Conservation (phyloP, 805 yeast genomes). For the Candida sakaeoensis region DNA sequence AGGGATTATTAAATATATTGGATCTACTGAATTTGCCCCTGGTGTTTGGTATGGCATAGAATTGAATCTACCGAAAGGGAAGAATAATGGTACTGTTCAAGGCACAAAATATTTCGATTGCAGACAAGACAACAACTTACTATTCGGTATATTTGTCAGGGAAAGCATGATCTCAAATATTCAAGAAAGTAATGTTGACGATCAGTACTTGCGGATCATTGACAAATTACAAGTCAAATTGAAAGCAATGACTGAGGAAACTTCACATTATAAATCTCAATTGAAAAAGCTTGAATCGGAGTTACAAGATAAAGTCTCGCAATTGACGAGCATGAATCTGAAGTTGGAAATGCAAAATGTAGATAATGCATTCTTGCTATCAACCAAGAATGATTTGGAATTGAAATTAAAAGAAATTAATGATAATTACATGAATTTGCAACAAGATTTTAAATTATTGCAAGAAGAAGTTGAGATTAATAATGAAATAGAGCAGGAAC, state of each 20-base stretch:
- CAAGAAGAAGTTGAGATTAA: constrained; percentile 36
- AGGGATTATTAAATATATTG: constrained; percentile 50
- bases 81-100: constrained; percentile 47
- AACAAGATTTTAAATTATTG: constrained; percentile 26
- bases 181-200: neutral
- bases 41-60: constrained; percentile 56
- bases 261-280: constrained; percentile 17
- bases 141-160: constrained; percentile 8
- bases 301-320: constrained; percentile 6
- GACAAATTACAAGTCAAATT: constrained; percentile 46
- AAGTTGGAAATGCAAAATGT: constrained; percentile 29
- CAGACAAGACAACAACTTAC: constrained; percentile 32
- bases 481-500: constrained; percentile 33
- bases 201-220: constrained; percentile 14
- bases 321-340: constrained; percentile 15
- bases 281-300: constrained; percentile 15
- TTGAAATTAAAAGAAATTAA: constrained; percentile 22
- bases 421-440: constrained; percentile 25
- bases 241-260: constrained; percentile 25
- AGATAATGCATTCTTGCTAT: constrained; percentile 43
- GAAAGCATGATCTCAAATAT: constrained; percentile 2
- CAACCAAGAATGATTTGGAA: constrained; percentile 27
- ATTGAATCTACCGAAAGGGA: constrained; percentile 37
- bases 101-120: constrained; percentile 44
- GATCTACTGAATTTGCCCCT: constrained; percentile 53